phyloP scores from a whole-genome alignment of 257 asterid genomes.

The Apocynum venetum region DNA sequence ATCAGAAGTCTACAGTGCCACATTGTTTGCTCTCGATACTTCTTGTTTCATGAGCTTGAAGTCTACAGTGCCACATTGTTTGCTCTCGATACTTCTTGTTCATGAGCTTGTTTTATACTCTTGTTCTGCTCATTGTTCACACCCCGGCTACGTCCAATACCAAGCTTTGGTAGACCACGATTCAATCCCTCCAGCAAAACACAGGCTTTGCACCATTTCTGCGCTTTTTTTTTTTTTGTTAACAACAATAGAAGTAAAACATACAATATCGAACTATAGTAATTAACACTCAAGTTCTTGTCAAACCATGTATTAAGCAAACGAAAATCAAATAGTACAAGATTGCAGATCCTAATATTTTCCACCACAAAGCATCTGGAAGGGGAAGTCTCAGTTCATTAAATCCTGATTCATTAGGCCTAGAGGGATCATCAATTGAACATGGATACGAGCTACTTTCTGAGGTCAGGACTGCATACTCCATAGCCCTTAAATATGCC shows the following conservation, averaged over 20 bases:
- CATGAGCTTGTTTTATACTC: constrained; percentile 35
- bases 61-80: constrained; percentile 71
- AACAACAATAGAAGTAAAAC: neutral
- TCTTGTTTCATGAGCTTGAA: constrained; percentile 45
- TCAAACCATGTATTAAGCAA: neutral
- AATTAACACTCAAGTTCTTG: neutral
- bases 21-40: constrained; percentile 67
- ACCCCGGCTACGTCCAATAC: constrained; percentile 69
- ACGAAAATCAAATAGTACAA: neutral
- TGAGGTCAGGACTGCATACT: neutral
- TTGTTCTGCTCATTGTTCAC: constrained; percentile 32
- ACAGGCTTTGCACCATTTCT: constrained; percentile 98
- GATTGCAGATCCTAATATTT: neutral
- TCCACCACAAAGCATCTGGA: neutral
- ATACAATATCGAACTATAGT: neutral
- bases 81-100: constrained; percentile 52
- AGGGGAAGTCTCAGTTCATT: neutral
- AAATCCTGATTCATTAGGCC: neutral
- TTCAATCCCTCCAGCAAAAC: constrained; percentile 86
- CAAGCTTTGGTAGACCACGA: constrained; percentile 91
- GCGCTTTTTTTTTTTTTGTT: constrained; percentile 11
- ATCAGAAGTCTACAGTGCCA: constrained; percentile 69
- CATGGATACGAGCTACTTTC: neutral
- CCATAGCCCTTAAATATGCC: neutral
- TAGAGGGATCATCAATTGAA: neutral